phyloP scores from a whole-genome alignment of 1,284 basidiomycete species.

The Trametes sp. region DNA sequence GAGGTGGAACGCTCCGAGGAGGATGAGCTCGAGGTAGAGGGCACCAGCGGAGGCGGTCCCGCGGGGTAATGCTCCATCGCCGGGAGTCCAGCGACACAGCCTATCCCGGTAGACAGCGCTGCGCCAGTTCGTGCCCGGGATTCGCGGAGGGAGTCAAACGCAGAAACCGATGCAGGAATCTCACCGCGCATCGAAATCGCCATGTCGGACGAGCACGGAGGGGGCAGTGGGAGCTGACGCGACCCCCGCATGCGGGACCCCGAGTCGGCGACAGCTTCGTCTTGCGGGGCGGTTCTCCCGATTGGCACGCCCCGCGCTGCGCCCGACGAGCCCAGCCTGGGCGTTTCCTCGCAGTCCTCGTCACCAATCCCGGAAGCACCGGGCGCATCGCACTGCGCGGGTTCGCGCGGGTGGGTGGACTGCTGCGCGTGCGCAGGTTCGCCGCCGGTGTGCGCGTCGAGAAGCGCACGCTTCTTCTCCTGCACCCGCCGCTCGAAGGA shows the following conservation, averaged over 20 bases:
- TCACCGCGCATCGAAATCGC: not conserved
- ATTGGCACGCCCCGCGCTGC: too few species aligned
- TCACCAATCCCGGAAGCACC: not conserved
- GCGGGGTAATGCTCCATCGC: not conserved
- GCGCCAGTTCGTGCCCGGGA: constrained; percentile 4
- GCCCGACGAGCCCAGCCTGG: constrained; percentile 21
- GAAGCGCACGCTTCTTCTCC: constrained; percentile 40
- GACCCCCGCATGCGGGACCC: constrained; percentile 14
- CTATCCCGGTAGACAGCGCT: not conserved
- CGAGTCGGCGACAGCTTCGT: not conserved
- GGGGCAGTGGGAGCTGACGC: constrained; percentile 31
- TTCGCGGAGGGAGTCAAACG: constrained; percentile 21
- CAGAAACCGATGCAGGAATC: constrained; percentile 23
- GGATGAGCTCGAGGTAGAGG: constrained; percentile 5
- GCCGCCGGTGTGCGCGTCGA: constrained; percentile 22
- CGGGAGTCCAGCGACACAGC: not conserved
- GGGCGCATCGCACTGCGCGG: not conserved
- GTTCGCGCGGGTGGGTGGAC: not conserved
- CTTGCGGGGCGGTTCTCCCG: too few species aligned
- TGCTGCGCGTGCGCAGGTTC: not conserved
- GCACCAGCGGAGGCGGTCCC: constrained; percentile 1
- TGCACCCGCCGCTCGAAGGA: constrained; percentile 50
- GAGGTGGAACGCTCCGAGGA: not conserved
- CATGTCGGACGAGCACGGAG: constrained; percentile 7
- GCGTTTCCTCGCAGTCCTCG: constrained; percentile 24